These are phyloP conservation scores for Cylindrodendrum hubeiense DNA, from an alignment of 2,329 filamentous ascomycete genomes.

Conservation along the genomic window DNA sequence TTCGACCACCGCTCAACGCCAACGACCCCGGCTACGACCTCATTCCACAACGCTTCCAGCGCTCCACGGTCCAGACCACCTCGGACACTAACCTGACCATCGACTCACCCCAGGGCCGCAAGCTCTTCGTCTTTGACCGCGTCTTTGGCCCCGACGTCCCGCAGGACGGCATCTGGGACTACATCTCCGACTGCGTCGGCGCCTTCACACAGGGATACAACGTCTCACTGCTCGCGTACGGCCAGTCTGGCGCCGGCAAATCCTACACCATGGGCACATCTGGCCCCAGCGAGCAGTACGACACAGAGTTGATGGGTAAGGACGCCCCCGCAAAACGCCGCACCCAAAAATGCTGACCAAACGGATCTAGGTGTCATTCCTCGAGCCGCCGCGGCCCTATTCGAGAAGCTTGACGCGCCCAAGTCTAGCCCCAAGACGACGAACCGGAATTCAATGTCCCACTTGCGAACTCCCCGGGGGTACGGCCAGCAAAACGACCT, in stretches of 20 bases:
- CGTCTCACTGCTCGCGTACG: conserved; percentile 96
- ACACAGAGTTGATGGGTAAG: conserved; percentile 83
- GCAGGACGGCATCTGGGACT: conserved; percentile 95
- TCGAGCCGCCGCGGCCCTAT: conserved; percentile 86
- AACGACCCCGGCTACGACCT: conserved; percentile 93
- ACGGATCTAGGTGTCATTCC: conserved; percentile 84
- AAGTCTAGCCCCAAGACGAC: conserved; percentile 55
- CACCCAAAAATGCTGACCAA: conserved; percentile 16
- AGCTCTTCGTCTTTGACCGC: conserved; percentile 96
- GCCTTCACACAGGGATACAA: conserved; percentile 98
- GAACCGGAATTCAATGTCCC: conserved; percentile 78
- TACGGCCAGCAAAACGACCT: conserved; percentile 67
- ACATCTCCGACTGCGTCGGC: conserved; percentile 88
- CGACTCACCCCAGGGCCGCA: conserved; percentile 91
- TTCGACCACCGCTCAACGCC: conserved; percentile 86
- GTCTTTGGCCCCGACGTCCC: conserved; percentile 87
- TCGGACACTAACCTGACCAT: conserved; percentile 88
- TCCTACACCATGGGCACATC: conserved; percentile 99
- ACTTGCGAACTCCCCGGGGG: conserved; percentile 82
- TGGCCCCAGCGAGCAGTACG: conserved; percentile 80
- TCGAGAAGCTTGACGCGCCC: conserved; percentile 82
- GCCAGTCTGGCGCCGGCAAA: conserved; percentile 97
- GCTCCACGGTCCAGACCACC: conserved; percentile 90
- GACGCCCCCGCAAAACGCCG: conserved; percentile 23
- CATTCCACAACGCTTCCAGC: conserved; percentile 94